Evolutionary conservation across 768 basidiomycete genomes (phyloP).

Genomic region (Nidularia pulvinata): DNA sequence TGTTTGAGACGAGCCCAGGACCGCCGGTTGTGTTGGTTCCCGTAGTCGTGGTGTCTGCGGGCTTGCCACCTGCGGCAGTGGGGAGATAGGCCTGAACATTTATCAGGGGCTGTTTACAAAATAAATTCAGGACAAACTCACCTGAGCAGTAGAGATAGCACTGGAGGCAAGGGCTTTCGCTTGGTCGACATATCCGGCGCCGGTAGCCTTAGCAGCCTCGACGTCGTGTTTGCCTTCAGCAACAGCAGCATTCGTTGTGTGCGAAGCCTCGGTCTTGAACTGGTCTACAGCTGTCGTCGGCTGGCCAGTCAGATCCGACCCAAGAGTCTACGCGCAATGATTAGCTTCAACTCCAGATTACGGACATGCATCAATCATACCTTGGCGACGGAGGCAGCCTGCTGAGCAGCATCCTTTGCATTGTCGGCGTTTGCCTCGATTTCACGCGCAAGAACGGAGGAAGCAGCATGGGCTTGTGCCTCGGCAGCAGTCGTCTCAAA

Average conservation of each 20-base stretch:
- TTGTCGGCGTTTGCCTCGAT: constrained; percentile 46
- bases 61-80: constrained; percentile 17
- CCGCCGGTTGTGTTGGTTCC: constrained; percentile 3
- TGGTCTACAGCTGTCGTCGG: constrained; percentile 29
- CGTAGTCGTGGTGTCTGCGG: constrained; percentile 8
- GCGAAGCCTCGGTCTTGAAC: constrained; percentile 27
- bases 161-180: constrained; percentile 45
- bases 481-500: constrained; percentile 55
- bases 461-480: constrained; percentile 49
- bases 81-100: constrained; percentile 21
- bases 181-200: constrained; percentile 51
- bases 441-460: constrained; percentile 31
- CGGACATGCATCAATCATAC: constrained; percentile 21
- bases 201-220: constrained; percentile 39
- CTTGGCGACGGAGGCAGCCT: constrained; percentile 54
- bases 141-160: constrained; percentile 40
- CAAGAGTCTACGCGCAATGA: constrained; percentile 21
- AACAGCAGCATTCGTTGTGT: constrained; percentile 52
- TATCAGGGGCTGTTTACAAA: background rate
- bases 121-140: constrained; percentile 2
- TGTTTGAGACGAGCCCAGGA: constrained; percentile 20
- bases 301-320: constrained; percentile 28
- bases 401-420: constrained; percentile 40
- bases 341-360: background rate
- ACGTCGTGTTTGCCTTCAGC: constrained; percentile 54